These are phyloP conservation scores for Linum lewisii DNA, from an alignment of 345 rosid genomes.

Conservation along the genomic window DNA sequence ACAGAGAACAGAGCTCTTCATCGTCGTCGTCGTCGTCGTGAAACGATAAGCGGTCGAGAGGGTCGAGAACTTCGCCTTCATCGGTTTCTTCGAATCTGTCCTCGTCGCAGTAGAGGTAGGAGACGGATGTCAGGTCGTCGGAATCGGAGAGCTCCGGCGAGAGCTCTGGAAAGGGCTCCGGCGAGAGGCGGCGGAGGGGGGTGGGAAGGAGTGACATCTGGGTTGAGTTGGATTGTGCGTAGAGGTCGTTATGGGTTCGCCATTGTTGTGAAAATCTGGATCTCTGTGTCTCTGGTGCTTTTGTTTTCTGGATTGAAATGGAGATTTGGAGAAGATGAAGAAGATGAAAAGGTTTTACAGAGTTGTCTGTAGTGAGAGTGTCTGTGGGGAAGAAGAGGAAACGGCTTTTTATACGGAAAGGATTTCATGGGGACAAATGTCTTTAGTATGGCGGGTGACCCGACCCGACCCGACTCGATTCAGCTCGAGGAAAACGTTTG, in stretches of 20 bases:
- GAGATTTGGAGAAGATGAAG: constrained; percentile 17
- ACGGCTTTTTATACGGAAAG: neutral
- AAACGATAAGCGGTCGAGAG: neutral
- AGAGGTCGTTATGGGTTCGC: constrained; percentile 14
- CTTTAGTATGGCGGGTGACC: too few species aligned
- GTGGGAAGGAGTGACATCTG: constrained; percentile 8
- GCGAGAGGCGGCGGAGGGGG: neutral
- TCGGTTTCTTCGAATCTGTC: constrained; percentile 16
- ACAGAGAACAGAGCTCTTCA: constrained; percentile 55
- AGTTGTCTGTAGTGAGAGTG: neutral
- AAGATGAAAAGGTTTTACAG: constrained; percentile 4
- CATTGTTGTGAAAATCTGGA: neutral
- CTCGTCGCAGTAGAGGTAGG: constrained; percentile 24
- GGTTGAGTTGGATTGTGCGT: neutral
- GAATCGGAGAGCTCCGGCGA: neutral
- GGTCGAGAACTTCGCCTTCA: constrained; percentile 5
- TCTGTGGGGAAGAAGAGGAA: neutral
- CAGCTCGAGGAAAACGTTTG: too few species aligned
- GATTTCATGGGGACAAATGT: neutral
- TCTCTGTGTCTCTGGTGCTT: constrained; percentile 7
- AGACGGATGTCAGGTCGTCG: neutral
- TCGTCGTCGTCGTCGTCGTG: constrained; percentile 27
- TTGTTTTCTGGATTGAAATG: constrained; percentile 11
- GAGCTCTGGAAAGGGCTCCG: neutral
- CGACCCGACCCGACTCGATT: too few species aligned